phyloP scores from a whole-genome alignment of 2,329 filamentous ascomycete species.

The Torrubiellomyces zombiae region DNA sequence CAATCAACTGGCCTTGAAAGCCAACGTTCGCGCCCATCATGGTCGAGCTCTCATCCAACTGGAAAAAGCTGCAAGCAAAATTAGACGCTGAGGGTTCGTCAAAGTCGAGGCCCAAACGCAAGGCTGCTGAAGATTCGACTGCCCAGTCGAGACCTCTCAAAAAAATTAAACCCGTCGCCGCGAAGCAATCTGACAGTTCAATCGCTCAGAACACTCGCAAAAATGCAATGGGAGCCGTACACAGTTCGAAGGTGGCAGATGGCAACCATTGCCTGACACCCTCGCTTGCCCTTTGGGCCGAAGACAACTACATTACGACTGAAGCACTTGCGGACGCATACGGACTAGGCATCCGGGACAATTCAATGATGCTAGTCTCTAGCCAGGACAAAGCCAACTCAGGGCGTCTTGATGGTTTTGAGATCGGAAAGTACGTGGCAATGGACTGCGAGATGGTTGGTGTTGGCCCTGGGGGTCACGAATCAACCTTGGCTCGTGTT shows the following conservation, averaged over 20 bases:
- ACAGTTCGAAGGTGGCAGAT: constrained; percentile 28
- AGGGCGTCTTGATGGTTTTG: constrained; percentile 41
- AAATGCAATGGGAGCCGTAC: constrained; percentile 42
- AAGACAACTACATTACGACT: constrained; percentile 42
- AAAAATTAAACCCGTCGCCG: no score
- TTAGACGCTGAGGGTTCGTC: constrained; percentile 30
- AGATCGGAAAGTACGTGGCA: constrained; percentile 77
- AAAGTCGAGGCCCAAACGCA: constrained; percentile 24
- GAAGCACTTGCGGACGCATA: constrained; percentile 47
- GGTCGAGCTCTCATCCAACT: constrained; percentile 48
- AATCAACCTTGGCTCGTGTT: constrained; percentile 68
- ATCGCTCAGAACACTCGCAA: no score
- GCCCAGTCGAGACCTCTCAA: no score
- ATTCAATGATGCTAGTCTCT: constrained; percentile 28
- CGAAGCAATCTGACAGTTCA: no score
- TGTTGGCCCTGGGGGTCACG: constrained; percentile 50
- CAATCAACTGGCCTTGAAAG: no score
- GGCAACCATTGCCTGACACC: constrained; percentile 27
- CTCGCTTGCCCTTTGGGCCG: constrained; percentile 41
- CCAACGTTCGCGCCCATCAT: no score
- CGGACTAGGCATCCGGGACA: constrained; percentile 32
- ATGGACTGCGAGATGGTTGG: constrained; percentile 99
- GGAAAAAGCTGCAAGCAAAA: constrained; percentile 59
- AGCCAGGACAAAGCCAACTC: constrained; percentile 41
- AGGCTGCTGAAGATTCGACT: constrained; percentile 19